phyloP scores from a whole-genome alignment of 495 filamentous ascomycete genomes.

The Darksidea phi region DNA sequence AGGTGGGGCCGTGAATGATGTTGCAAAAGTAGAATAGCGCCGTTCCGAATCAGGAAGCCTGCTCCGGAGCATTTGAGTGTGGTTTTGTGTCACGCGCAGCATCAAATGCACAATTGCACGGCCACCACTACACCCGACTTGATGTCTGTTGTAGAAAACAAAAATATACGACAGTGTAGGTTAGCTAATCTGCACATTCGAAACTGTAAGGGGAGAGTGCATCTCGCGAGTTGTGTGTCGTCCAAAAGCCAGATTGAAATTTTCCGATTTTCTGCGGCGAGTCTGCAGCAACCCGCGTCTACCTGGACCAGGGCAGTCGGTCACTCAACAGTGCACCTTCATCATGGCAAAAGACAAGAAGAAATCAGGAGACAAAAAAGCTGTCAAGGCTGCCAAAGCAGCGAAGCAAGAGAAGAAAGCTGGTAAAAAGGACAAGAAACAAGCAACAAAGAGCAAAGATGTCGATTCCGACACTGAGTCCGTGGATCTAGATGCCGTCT shows the following conservation, averaged over 20 bases:
- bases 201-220: no score
- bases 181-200: no score
- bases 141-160: not conserved
- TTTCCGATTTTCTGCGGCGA: no score
- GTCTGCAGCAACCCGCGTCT: not conserved
- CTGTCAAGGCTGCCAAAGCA: constrained; percentile 55
- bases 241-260: no score
- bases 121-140: not conserved
- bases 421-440: constrained; percentile 63
- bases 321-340: no score
- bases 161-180: no score
- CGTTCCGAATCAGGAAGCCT: not conserved
- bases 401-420: constrained; percentile 63
- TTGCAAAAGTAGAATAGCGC: no score
- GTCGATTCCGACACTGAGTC: constrained; percentile 84
- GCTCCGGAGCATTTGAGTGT: not conserved
- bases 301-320: no score
- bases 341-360: constrained; percentile 57
- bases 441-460: constrained; percentile 49
- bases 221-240: no score
- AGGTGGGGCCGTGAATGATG: no score
- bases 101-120: constrained; percentile 16
- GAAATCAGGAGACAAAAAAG: constrained; percentile 61
- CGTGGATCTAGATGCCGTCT: constrained; percentile 93
- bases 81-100: constrained; percentile 1